These are phyloP conservation scores for Ascochyta koolunga DNA, from an alignment of 2,329 filamentous ascomycete species.

Conservation along the genomic window DNA sequence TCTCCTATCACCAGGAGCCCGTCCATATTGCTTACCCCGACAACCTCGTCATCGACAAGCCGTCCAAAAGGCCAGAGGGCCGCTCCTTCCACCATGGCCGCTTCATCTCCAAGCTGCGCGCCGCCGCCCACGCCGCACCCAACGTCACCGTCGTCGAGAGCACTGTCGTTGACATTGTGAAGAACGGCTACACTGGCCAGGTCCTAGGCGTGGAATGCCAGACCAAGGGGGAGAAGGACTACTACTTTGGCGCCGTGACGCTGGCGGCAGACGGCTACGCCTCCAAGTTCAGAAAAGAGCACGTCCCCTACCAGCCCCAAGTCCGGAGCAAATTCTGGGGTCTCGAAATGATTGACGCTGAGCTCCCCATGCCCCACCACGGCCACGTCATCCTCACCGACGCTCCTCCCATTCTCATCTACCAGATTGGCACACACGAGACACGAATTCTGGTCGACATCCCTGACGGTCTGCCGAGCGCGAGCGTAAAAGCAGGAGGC, in stretches of 20 bases:
- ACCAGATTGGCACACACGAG: constrained; percentile 96
- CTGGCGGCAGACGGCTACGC: constrained; percentile 91
- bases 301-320: constrained; percentile 69
- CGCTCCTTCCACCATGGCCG: constrained; percentile 91
- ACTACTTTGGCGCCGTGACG: constrained; percentile 86
- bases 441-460: constrained; percentile 90
- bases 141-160: constrained; percentile 94
- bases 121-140: constrained; percentile 72
- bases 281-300: constrained; percentile 86
- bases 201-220: constrained; percentile 82
- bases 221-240: constrained; percentile 69
- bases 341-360: constrained; percentile 87
- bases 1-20: constrained; percentile 77
- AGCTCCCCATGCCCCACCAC: constrained; percentile 74
- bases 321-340: constrained; percentile 90
- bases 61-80: constrained; percentile 64
- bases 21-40: constrained; percentile 81
- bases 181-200: constrained; percentile 69
- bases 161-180: constrained; percentile 77
- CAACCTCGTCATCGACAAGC: constrained; percentile 53
- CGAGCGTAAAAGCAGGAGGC: constrained; percentile 75
- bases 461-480: constrained; percentile 75
- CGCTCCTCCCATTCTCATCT: constrained; percentile 80
- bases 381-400: constrained; percentile 89
- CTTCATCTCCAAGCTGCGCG: constrained; percentile 83